These are phyloP conservation scores for Penicillium sp. DNA, from an alignment of 2,329 filamentous ascomycete genomes.

Conservation along the genomic window DNA sequence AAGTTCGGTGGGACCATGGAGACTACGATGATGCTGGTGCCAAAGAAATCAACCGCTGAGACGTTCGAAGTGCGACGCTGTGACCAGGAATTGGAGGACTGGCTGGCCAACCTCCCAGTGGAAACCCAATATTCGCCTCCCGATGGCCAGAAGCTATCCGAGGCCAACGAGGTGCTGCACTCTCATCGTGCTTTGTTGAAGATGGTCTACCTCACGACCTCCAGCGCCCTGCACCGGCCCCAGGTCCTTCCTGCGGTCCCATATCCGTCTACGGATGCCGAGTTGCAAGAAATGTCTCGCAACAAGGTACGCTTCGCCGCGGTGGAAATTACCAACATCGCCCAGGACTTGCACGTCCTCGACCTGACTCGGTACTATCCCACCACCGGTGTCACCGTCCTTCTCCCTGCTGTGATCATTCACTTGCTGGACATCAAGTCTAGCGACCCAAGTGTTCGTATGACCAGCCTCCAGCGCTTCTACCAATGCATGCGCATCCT, in stretches of 20 bases:
- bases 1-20: conserved; percentile 75
- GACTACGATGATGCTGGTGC: conserved; percentile 85
- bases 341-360: conserved; percentile 73
- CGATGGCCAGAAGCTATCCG: conserved; percentile 61
- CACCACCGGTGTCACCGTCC: conserved; percentile 87
- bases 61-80: conserved; percentile 78
- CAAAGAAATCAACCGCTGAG: conserved; percentile 85
- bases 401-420: conserved; percentile 91
- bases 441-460: conserved; percentile 71
- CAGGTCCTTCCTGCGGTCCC: conserved; percentile 82
- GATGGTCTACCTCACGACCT: conserved; percentile 91
- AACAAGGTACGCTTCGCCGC: conserved; percentile 83
- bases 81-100: conserved; percentile 77
- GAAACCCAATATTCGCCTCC: conserved; percentile 74
- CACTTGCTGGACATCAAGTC: conserved; percentile 93
- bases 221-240: conserved; percentile 88
- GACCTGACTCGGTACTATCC: conserved; percentile 80
- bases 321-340: conserved; percentile 82
- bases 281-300: conserved; percentile 81
- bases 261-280: conserved; percentile 61
- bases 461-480: conserved; percentile 79
- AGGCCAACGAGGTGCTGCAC: conserved; percentile 58
- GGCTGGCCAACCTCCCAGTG: conserved; percentile 74
- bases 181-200: conserved; percentile 86
- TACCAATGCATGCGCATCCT: conserved; percentile 92